Conservation (phyloP, 1,139 yeast species). For the Neolecta irregularis region DNA sequence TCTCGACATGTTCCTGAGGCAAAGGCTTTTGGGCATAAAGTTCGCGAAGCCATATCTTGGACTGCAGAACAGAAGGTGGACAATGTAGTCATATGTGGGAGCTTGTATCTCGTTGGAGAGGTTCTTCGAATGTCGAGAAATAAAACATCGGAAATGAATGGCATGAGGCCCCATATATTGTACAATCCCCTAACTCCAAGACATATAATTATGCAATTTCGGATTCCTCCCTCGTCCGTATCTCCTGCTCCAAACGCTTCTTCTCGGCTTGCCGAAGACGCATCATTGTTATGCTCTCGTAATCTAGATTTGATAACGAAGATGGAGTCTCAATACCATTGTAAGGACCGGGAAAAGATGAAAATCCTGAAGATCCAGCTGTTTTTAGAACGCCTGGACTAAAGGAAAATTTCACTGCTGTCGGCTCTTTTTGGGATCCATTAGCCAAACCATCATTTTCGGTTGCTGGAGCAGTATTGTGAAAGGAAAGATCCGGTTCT, state of each 20-base stretch:
- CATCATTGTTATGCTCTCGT: constrained; percentile 10
- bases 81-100: constrained; percentile 12
- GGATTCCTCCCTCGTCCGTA: too few relatives aligned
- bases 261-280: constrained; percentile 9
- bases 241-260: constrained; percentile 1
- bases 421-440: too few relatives aligned
- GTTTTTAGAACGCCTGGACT: background rate
- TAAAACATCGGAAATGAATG: too few relatives aligned
- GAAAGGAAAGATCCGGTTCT: too few relatives aligned
- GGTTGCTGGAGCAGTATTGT: too few relatives aligned
- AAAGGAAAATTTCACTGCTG: background rate
- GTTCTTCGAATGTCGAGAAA: constrained; percentile 5
- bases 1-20: constrained; percentile 13
- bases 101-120: constrained; percentile 13
- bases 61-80: constrained; percentile 4
- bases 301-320: constrained; percentile 3
- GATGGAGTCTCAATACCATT: too few relatives aligned
- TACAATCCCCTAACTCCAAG: too few relatives aligned
- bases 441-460: too few relatives aligned
- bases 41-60: constrained; percentile 4
- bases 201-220: too few relatives aligned
- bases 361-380: background rate
- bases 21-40: background rate
- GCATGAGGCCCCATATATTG: too few relatives aligned
- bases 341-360: background rate